Conservation (phyloP, 129 eudicot species). For the Artemisia annua region DNA sequence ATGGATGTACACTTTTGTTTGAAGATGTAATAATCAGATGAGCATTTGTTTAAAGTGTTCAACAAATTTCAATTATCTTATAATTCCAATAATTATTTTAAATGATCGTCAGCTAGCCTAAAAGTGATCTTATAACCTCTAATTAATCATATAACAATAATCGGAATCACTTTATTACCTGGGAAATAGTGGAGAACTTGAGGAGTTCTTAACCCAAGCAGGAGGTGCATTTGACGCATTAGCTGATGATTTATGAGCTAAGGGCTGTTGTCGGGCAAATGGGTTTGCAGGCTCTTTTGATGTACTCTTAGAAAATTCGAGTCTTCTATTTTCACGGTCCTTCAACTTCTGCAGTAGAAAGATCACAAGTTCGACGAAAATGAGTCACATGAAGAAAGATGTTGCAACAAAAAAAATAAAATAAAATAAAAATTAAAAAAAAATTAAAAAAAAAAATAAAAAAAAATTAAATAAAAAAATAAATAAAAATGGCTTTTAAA, state of each 20-base stretch:
- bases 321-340: constrained; percentile 81
- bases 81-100: no score
- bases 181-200: constrained; percentile 64
- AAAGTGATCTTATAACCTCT: background rate
- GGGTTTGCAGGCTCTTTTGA: constrained; percentile 76
- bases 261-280: constrained; percentile 86
- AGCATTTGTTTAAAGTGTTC: no score
- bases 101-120: background rate
- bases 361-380: constrained; percentile 6
- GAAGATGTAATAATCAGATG: no score
- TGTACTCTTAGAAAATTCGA: constrained; percentile 60
- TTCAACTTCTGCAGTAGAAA: constrained; percentile 65
- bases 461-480: no score
- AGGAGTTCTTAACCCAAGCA: constrained; percentile 75
- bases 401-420: background rate
- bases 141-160: background rate
- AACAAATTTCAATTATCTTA: no score
- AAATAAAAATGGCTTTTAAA: background rate
- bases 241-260: constrained; percentile 52
- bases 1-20: no score
- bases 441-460: no score
- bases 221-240: constrained; percentile 57
- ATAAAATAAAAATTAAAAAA: no score
- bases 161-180: constrained; percentile 38
- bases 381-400: constrained; percentile 12